A percentile compares a stretch with the other conserved stretches of the same genome.
Evolutionary conservation across 352 stramenopile species (phyloP).

Genomic region (Pythium pectinolyticum): DNA sequence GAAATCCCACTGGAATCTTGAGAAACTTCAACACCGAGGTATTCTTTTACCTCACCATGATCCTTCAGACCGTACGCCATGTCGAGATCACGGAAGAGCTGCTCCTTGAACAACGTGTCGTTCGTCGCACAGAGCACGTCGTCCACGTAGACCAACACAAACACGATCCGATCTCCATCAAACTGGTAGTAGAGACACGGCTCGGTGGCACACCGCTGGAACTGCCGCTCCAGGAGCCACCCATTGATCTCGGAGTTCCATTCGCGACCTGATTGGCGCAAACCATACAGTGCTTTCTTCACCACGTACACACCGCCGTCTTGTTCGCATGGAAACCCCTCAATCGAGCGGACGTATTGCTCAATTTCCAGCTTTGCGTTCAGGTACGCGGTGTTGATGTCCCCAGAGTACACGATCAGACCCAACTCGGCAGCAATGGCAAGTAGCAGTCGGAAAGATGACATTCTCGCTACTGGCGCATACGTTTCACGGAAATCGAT

Average conservation of each 20-base stretch:
- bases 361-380: slow-evolving; percentile 10
- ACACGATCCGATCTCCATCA: not conserved
- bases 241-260: slow-evolving; percentile 9
- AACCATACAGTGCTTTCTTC: slow-evolving; percentile 11
- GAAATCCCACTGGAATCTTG: too few species aligned
- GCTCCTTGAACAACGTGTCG: too few species aligned
- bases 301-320: not conserved
- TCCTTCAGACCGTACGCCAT: too few species aligned
- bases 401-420: slow-evolving; percentile 6
- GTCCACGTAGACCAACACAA: not conserved
- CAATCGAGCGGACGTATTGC: not conserved
- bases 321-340: slow-evolving; percentile 10
- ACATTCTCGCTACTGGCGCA: slow-evolving; percentile 3
- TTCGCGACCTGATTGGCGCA: slow-evolving; percentile 11
- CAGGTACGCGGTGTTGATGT: slow-evolving; percentile 22
- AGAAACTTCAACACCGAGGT: too few species aligned
- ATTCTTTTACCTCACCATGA: too few species aligned
- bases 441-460: slow-evolving; percentile 3
- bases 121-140: not conserved
- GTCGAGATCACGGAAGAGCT: too few species aligned
- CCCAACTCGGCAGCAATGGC: not conserved
- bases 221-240: not conserved
- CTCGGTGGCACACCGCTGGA: not conserved
- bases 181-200: slow-evolving; percentile 14
- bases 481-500: slow-evolving; percentile 15